Evolutionary conservation across 345 rosid species (phyloP), one percentile per base, ranked within the genome.

Genomic region (Boechera divaricarpa): DNA sequence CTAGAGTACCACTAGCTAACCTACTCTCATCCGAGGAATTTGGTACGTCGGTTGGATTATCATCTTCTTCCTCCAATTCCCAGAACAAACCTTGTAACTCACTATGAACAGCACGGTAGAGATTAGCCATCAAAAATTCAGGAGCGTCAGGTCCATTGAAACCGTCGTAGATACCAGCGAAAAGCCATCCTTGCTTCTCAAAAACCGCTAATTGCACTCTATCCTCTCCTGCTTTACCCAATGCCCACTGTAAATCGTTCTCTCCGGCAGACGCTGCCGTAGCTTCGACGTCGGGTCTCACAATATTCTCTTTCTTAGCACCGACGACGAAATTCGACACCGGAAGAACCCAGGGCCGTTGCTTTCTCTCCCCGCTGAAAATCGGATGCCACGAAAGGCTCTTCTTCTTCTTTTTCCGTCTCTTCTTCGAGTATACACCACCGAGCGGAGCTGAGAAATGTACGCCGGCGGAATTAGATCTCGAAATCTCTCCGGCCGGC

Each of bases 71-170:
- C 7, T 84, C 91, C 57, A 85, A 73, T 54, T 94, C 98, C 99
- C 97, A 94, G 83, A 94, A 94, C 80, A 94, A 83, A 32, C 98
- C 99, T 45, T 88, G 85, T 41, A 94, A 87, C 83, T 94, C 93
- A 67, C 85, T 83, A 75, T 87, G 89, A 70, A 94, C 95, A 49
- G 98, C 97, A 36, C 98, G 87, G 73, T 94, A 94, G 36, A 94
- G 99, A 87, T 90, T 87, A 61, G 91, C 96, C 99, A 94, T 94
- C 87, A 92, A 78, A 88, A 92, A 94, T 61, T 94, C 98, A 2
- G 99, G 97, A 35, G 98, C 98, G 55, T 92, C 98, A 0, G 98
- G 98, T 32, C 98, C 98, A 29, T 94, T 94, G 83, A 94, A 94
- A 29, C 98, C 98, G 74, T 94, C 98, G 69, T 94, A 94, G 79